Percentiles rank a stretch among this genome's conserved stretches.
Conservation (phyloP, 176 grass and related monocot genomes). For the Avena insularis region DNA sequence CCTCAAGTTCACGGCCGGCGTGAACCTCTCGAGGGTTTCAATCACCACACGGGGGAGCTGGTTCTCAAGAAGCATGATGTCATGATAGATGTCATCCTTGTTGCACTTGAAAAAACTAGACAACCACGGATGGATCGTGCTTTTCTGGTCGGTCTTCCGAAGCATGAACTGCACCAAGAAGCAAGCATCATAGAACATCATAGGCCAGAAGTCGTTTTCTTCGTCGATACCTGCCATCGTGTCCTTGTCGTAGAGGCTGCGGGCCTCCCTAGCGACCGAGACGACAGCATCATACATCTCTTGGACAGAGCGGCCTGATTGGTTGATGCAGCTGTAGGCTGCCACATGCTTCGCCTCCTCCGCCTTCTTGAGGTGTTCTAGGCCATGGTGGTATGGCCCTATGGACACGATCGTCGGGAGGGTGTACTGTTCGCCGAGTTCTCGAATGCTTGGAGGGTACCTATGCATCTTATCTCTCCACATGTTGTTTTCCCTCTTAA, state of each 20-base stretch:
- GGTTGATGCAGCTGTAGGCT: background rate
- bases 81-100: background rate
- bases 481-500: background rate
- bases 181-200: constrained; percentile 18
- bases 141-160: background rate
- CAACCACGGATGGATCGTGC: background rate
- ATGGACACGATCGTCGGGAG: background rate
- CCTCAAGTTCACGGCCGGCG: background rate
- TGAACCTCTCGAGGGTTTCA: background rate
- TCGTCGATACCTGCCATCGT: background rate
- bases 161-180: constrained; percentile 10
- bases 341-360: background rate
- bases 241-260: background rate
- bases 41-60: background rate
- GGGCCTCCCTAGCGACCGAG: background rate
- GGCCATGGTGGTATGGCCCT: background rate
- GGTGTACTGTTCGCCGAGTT: background rate
- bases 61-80: background rate
- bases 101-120: background rate
- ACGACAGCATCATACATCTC: background rate
- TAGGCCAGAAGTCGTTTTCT: background rate
- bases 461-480: background rate
- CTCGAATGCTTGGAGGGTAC: background rate
- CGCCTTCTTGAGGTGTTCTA: background rate
- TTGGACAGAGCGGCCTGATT: background rate